These are phyloP conservation scores for Ascosphaera aggregata DNA, from an alignment of 2,329 filamentous ascomycete species.

Conservation along the genomic window DNA sequence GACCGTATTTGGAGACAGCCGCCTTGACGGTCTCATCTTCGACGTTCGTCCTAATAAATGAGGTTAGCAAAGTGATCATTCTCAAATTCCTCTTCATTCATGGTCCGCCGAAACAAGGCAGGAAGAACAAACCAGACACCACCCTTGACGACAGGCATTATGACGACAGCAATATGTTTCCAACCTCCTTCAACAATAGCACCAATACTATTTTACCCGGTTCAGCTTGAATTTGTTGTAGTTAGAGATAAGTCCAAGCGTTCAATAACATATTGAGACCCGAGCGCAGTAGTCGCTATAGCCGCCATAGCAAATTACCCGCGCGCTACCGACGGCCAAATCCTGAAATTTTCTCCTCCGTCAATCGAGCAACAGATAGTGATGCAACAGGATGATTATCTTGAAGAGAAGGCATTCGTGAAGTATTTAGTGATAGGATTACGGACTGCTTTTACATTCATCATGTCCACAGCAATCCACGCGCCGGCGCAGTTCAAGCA, in stretches of 20 bases:
- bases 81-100: too few species aligned
- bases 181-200: too few species aligned
- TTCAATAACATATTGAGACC: too few species aligned
- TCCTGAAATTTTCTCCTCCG: neutral
- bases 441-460: too few species aligned
- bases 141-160: slow-evolving; percentile 42
- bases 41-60: slow-evolving; percentile 32
- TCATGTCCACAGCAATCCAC: slow-evolving; percentile 14
- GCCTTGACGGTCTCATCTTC: slow-evolving; percentile 96
- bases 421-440: too few species aligned
- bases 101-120: slow-evolving; percentile 1
- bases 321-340: neutral
- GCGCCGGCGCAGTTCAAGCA: slow-evolving; percentile 68
- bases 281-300: neutral
- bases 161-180: too few species aligned
- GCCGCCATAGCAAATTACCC: neutral
- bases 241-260: too few species aligned
- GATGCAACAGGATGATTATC: neutral
- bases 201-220: too few species aligned
- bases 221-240: too few species aligned
- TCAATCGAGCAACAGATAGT: neutral
- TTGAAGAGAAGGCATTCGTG: too few species aligned
- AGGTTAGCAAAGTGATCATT: slow-evolving; percentile 3
- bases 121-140: slow-evolving; percentile 29
- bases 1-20: slow-evolving; percentile 77